Base-by-base conservation (phyloP, 129 eudicot species). In the Ambrosia trifida region DNA sequence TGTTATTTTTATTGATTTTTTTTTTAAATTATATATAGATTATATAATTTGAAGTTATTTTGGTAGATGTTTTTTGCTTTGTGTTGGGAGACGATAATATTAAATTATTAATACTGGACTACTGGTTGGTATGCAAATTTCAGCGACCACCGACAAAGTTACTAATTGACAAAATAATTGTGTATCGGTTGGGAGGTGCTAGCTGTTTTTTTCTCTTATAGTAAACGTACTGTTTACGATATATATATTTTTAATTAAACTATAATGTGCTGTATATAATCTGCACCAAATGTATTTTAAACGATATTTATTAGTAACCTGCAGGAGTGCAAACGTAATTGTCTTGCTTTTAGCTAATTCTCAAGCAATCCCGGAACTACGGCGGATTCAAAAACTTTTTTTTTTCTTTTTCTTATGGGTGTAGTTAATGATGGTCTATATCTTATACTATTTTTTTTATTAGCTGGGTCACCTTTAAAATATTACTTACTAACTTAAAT, bases 101-200 rank as follows among this genome's bases (percentile, higher is more conserved):
- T 47, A n/a, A 12, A n/a, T n/a, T n/a, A n/a, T n/a, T n/a, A n/a
- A n/a, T n/a, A n/a, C n/a, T n/a, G n/a, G n/a, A n/a, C n/a, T 6
- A 53, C 17, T 30, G 60, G 60, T 49, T 66, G 71, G 30, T 14
- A 49, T 68, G 72, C 4, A 67, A 67, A 33, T 28, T 67, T 28
- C 1, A 46, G 47, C 50, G 72, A 68, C 72, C 72, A 68, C 72
- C 72, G 72, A 68, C 72, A 68, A 68, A 49, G 43, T 47, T 30
- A n/a, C n/a, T n/a, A 0, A 24, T 24, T 24, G 30, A 64, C 44
- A 32, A 49, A 50, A 11, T 68, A 11, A 68, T 68, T 68, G n/a
- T 49, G 61, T 12, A 68, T 32, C n/a, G 20, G 8, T 50, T 68
- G 46, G 46, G 69, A 33, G 46, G 2, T 32, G 61, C 17, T 32